A percentile compares a stretch with the other conserved stretches of the same genome.
Conservation (phyloP, 2,329 filamentous ascomycete species). For the Fusarium foetens region DNA sequence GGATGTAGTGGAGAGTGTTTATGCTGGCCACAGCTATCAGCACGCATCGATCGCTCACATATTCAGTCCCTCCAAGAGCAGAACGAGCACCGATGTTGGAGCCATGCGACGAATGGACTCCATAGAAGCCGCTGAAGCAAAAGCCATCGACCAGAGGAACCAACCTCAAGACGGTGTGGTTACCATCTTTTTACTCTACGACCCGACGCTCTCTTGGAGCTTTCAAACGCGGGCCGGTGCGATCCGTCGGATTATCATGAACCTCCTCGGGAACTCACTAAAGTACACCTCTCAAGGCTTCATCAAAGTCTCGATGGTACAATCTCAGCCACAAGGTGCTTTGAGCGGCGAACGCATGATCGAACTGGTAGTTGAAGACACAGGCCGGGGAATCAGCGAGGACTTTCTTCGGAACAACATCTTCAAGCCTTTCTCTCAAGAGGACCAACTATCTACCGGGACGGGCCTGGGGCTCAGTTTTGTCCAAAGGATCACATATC, state of each 20-base stretch:
- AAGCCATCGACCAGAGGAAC: background rate
- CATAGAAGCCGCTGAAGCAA: background rate
- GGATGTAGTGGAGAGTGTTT: slow-evolving; percentile 8
- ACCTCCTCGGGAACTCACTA: slow-evolving; percentile 70
- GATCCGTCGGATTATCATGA: slow-evolving; percentile 66
- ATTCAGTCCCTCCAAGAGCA: background rate
- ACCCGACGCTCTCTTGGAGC: slow-evolving; percentile 51
- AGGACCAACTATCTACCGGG: slow-evolving; percentile 67
- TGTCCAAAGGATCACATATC: slow-evolving; percentile 66
- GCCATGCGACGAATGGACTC: background rate
- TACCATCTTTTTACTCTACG: background rate
- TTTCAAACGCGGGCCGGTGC: slow-evolving; percentile 65
- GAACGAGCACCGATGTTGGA: background rate
- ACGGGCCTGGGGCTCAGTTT: slow-evolving; percentile 73
- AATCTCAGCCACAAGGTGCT: slow-evolving; percentile 2
- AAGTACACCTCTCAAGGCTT: slow-evolving; percentile 63
- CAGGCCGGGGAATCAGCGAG: slow-evolving; percentile 71
- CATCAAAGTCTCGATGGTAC: slow-evolving; percentile 44
- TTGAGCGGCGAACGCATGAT: slow-evolving; percentile 13
- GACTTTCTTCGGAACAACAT: slow-evolving; percentile 70
- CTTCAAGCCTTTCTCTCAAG: slow-evolving; percentile 72
- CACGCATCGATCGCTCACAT: background rate
- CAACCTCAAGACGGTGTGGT: background rate
- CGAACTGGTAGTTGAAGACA: slow-evolving; percentile 65
- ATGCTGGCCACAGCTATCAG: background rate